Percentiles rank a stretch among this genome's conserved stretches.
phyloP scores from a whole-genome alignment of 352 stramenopile genomes.

The Chrysophaeum taylorii region DNA sequence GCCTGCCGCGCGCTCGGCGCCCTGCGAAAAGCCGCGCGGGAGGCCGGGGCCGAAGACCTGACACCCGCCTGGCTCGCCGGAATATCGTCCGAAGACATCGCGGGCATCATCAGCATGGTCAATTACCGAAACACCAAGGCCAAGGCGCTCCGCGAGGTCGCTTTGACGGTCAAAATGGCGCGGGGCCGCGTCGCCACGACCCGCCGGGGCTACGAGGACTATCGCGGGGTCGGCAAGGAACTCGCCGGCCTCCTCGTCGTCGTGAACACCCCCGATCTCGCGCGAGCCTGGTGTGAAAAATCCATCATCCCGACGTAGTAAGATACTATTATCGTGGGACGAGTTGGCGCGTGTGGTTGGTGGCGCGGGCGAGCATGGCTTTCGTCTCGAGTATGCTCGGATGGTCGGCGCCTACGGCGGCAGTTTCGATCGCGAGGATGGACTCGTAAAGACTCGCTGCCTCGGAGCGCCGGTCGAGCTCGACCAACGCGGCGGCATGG shows the following conservation, averaged over 20 bases:
- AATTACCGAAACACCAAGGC: conserved; percentile 3
- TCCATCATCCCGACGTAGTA: no score
- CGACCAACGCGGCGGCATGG: no score
- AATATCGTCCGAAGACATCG: background rate
- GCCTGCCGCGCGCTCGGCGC: background rate
- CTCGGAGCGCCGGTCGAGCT: no score
- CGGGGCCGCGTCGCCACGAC: conserved; percentile 1
- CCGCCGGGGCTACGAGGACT: background rate
- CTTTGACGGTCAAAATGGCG: background rate
- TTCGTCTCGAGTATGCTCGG: no score
- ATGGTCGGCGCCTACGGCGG: no score
- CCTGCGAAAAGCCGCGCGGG: background rate
- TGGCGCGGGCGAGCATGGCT: no score
- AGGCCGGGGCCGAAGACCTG: background rate
- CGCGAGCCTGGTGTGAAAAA: background rate
- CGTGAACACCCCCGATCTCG: background rate
- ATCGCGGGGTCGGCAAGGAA: background rate
- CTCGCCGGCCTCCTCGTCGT: background rate
- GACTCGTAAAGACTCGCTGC: no score
- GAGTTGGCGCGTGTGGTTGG: no score
- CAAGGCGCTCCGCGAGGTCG: background rate
- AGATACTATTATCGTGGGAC: no score
- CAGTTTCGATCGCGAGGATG: no score
- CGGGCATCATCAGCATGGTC: background rate
- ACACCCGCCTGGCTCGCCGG: background rate